Conservation (phyloP, 2,329 filamentous ascomycete genomes). For the Hypomyces perniciosus region DNA sequence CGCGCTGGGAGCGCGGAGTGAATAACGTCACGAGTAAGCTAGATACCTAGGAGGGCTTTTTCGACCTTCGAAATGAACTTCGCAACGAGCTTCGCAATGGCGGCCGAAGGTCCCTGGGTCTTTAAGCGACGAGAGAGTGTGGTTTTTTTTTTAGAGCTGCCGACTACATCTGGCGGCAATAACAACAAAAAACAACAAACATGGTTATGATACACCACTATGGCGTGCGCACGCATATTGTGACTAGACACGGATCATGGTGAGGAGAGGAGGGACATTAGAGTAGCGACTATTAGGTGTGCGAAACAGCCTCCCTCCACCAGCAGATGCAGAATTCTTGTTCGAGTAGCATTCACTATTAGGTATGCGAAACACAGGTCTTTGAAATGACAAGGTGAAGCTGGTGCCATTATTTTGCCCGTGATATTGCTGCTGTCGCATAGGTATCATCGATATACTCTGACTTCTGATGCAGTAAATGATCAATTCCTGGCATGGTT, state of each 20-base stretch:
- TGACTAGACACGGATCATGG: conserved; percentile 3
- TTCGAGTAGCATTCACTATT: no score
- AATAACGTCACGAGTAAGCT: conserved; percentile 1
- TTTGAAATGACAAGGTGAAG: no score
- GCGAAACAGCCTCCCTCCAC: conserved; percentile 2
- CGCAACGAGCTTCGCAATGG: background rate
- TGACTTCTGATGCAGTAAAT: no score
- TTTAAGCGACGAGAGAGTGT: background rate
- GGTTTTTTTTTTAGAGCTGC: no score
- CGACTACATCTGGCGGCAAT: no score
- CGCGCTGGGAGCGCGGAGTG: background rate
- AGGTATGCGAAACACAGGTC: no score
- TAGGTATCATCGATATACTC: no score
- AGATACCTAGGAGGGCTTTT: conserved; percentile 15
- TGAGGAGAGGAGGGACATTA: conserved; percentile 1
- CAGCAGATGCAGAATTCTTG: background rate
- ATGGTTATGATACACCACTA: conserved; percentile 1
- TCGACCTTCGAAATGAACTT: conserved; percentile 1
- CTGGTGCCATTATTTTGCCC: no score
- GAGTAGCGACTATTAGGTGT: conserved; percentile 7
- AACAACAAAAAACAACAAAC: background rate
- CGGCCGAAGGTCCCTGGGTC: conserved; percentile 4
- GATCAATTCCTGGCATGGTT: no score
- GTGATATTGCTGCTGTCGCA: no score
- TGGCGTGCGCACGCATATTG: conserved; percentile 4